These are phyloP conservation scores for Mortierella polycephala DNA, from an alignment of 371 early-diverging fungal genomes.

Conservation along the genomic window DNA sequence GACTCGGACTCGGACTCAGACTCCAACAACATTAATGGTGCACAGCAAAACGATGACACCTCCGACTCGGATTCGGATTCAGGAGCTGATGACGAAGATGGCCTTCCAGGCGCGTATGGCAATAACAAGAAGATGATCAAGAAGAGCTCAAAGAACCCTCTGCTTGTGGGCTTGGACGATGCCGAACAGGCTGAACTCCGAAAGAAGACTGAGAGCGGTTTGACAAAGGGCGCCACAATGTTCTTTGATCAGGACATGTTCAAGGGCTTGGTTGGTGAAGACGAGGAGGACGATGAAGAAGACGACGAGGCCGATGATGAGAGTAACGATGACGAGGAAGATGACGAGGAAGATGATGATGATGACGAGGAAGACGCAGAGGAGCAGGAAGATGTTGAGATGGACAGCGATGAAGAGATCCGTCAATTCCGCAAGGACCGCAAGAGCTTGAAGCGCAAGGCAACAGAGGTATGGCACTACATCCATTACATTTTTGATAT, in stretches of 20 bases:
- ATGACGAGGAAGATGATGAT: conserved; percentile 38
- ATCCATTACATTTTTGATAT: background rate
- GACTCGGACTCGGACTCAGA: conserved; percentile 51
- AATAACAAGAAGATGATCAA: conserved; percentile 51
- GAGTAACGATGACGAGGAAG: conserved; percentile 18
- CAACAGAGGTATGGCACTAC: conserved; percentile 34
- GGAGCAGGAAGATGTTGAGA: conserved; percentile 58
- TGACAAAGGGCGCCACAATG: conserved; percentile 84
- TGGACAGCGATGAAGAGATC: conserved; percentile 56
- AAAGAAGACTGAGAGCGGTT: conserved; percentile 63
- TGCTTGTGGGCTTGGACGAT: conserved; percentile 70
- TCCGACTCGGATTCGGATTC: conserved; percentile 60
- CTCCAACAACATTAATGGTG: conserved; percentile 52
- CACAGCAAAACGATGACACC: conserved; percentile 41
- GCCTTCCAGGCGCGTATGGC: conserved; percentile 25
- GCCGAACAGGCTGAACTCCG: conserved; percentile 66
- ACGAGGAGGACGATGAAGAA: conserved; percentile 71
- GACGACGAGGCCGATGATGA: conserved; percentile 61
- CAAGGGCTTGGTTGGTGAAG: conserved; percentile 68
- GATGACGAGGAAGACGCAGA: conserved; percentile 57
- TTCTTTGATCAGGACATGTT: conserved; percentile 96
- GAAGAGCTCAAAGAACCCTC: conserved; percentile 60
- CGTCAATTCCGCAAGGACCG: conserved; percentile 43
- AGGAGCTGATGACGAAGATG: conserved; percentile 61
- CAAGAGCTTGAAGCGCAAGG: conserved; percentile 55